Percentiles rank a stretch among this genome's conserved stretches.
Evolutionary conservation across 768 basidiomycete genomes (phyloP).

Genomic region (Suillus plorans): DNA sequence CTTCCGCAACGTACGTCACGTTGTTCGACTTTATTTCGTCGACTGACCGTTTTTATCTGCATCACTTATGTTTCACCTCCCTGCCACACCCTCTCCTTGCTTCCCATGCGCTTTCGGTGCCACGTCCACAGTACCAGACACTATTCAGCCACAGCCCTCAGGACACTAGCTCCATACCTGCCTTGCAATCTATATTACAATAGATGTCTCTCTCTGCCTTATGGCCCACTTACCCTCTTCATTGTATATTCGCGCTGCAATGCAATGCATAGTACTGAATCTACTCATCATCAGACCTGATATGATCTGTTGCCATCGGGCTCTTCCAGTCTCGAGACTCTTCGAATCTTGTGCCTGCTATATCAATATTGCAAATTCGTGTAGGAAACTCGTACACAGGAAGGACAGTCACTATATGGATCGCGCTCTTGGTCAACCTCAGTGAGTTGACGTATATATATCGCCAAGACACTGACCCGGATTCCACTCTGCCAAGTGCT

Average conservation of each 20-base stretch:
- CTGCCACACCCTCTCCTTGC: not conserved
- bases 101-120: not conserved
- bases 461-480: not conserved
- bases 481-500: not conserved
- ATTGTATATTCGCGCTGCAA: conserved; percentile 34
- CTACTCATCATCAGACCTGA: not conserved
- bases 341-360: not conserved
- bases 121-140: not conserved
- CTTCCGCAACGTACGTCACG: conserved; percentile 68
- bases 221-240: conserved; percentile 29
- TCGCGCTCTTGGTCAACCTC: not conserved
- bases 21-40: not conserved
- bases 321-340: not conserved
- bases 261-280: conserved; percentile 29
- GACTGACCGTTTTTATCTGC: not conserved
- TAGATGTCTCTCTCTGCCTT: not conserved
- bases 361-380: not conserved
- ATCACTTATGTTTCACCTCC: not conserved
- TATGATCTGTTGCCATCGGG: not conserved
- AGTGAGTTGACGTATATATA: not conserved
- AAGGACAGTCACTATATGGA: not conserved
- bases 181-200: not conserved
- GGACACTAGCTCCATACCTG: conserved; percentile 3
- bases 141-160: conserved; percentile 2
- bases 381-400: not conserved